Conservation (phyloP, 2,329 filamentous ascomycete genomes). For the Spiromastix sp. region DNA sequence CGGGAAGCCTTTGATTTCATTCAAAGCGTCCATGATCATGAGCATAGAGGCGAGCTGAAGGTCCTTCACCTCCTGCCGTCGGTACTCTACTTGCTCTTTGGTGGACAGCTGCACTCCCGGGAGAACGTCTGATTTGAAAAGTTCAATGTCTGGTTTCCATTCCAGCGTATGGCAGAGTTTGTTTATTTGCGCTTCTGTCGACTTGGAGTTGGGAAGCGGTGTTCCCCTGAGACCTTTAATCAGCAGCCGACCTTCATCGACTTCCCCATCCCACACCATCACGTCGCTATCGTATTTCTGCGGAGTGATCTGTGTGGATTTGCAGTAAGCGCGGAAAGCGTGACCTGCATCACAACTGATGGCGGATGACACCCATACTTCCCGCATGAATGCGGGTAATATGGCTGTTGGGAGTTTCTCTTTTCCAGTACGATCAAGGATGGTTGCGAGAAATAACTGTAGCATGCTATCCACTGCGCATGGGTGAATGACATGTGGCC, state of each 20-base stretch:
- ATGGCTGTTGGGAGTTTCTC: conserved; percentile 15
- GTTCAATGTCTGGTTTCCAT: conserved; percentile 18
- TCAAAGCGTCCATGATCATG: conserved; percentile 19
- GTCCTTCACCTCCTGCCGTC: conserved; percentile 14
- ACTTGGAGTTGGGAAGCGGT: background rate
- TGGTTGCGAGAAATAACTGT: conserved; percentile 18
- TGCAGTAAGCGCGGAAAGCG: conserved; percentile 18
- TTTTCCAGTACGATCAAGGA: conserved; percentile 16
- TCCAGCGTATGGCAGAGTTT: conserved; percentile 17
- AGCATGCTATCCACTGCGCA: conserved; percentile 27
- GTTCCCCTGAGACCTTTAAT: background rate
- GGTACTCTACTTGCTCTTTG: background rate
- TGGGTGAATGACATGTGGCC: conserved; percentile 27
- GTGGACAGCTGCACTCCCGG: background rate
- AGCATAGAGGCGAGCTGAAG: conserved; percentile 22
- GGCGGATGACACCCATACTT: conserved; percentile 23
- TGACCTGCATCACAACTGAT: conserved; percentile 13
- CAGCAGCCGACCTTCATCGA: background rate
- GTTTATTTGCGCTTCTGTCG: background rate
- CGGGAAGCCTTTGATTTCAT: conserved; percentile 11
- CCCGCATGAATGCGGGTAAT: conserved; percentile 22
- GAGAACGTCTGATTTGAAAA: background rate
- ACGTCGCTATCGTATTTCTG: background rate
- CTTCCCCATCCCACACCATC: background rate
- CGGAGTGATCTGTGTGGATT: conserved; percentile 8